phyloP scores from a whole-genome alignment of 352 stramenopile species.

The Peronospora belbahrii region DNA sequence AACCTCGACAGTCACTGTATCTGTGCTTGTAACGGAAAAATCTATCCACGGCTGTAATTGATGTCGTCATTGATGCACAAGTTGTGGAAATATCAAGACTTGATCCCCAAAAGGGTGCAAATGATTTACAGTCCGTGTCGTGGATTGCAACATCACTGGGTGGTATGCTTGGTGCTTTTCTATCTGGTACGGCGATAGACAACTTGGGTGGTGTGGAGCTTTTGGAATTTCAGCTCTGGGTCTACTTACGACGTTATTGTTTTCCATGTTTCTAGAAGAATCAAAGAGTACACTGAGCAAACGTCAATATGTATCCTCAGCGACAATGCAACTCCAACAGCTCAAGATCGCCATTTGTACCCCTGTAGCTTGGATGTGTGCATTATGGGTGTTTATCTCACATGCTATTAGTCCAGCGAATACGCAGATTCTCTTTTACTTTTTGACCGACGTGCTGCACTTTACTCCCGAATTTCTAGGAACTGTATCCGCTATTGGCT shows the following conservation, averaged over 20 bases:
- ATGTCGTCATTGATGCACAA: slow-evolving; percentile 95
- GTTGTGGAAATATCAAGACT: slow-evolving; percentile 91
- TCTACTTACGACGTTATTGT: slow-evolving; percentile 85
- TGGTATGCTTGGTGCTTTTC: slow-evolving; percentile 89
- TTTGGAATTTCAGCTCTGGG: slow-evolving; percentile 88
- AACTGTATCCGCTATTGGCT: slow-evolving; percentile 67
- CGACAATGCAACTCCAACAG: slow-evolving; percentile 43
- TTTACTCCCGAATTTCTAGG: slow-evolving; percentile 94
- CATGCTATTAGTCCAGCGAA: slow-evolving; percentile 89
- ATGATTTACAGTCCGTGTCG: slow-evolving; percentile 91
- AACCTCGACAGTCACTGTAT: slow-evolving; percentile 39
- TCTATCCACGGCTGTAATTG: slow-evolving; percentile 89
- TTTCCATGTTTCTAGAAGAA: slow-evolving; percentile 88
- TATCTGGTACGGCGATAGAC: slow-evolving; percentile 86
- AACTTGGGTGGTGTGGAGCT: slow-evolving; percentile 81
- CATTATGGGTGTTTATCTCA: slow-evolving; percentile 93
- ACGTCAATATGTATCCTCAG: slow-evolving; percentile 43
- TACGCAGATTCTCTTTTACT: slow-evolving; percentile 93
- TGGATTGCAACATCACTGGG: slow-evolving; percentile 90
- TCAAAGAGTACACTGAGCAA: slow-evolving; percentile 33
- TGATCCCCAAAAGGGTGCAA: slow-evolving; percentile 76
- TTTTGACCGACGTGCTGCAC: slow-evolving; percentile 91
- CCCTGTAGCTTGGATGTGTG: slow-evolving; percentile 91
- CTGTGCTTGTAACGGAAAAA: slow-evolving; percentile 75
- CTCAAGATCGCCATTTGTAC: slow-evolving; percentile 79